These are phyloP conservation scores for Agrocybe pediades DNA, from an alignment of 768 basidiomycete genomes.

Conservation along the genomic window DNA sequence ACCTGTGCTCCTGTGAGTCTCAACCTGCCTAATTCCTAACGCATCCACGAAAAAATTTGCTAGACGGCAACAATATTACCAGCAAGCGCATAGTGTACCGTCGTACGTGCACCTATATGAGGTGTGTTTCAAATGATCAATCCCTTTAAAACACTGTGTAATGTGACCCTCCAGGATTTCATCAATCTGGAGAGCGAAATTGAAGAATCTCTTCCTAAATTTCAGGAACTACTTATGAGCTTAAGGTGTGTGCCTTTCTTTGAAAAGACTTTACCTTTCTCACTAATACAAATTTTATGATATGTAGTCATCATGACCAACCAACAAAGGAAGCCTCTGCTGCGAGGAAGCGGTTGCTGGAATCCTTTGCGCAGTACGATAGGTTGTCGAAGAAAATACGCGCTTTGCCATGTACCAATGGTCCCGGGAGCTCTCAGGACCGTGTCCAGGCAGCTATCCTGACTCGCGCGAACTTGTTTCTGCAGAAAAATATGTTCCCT, in stretches of 20 bases:
- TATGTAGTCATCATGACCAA: conserved; percentile 41
- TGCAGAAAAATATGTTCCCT: conserved; percentile 90
- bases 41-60: neutral
- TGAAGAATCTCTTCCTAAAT: conserved; percentile 83
- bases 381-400: conserved; percentile 84
- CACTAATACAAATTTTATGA: neutral
- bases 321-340: conserved; percentile 68
- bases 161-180: conserved; percentile 50
- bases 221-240: conserved; percentile 80
- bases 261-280: neutral
- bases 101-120: conserved; percentile 72
- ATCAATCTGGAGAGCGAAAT: conserved; percentile 83
- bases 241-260: conserved; percentile 51
- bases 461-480: conserved; percentile 73
- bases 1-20: conserved; percentile 72
- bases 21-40: neutral
- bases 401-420: conserved; percentile 61
- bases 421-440: conserved; percentile 74
- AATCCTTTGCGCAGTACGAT: conserved; percentile 89
- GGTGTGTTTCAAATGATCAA: conserved; percentile 37
- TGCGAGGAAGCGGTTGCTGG: conserved; percentile 79
- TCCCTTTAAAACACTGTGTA: neutral
- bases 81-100: conserved; percentile 60
- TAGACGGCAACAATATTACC: conserved; percentile 80
- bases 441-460: conserved; percentile 83